These are phyloP conservation scores for Wickerhamiella brachini DNA, from an alignment of 805 yeast genomes.

Conservation along the genomic window DNA sequence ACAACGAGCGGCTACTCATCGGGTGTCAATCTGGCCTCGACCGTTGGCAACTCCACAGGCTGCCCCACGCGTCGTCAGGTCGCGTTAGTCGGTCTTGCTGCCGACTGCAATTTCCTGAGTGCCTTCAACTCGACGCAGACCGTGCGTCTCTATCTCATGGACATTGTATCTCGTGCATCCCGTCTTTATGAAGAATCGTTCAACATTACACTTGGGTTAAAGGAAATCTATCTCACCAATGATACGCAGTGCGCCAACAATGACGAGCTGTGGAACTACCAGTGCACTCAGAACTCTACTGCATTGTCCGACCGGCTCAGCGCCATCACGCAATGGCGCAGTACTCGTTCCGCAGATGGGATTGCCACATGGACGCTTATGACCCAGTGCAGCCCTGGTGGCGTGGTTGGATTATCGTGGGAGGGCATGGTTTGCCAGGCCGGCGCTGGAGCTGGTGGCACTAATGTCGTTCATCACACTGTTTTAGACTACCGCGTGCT, in stretches of 20 bases:
- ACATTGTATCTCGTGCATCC: conserved; percentile 24
- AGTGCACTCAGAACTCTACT: conserved; percentile 10
- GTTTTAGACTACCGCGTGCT: conserved; percentile 24
- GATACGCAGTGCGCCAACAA: conserved; percentile 14
- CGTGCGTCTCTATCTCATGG: conserved; percentile 22
- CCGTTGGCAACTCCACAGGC: conserved; percentile 23
- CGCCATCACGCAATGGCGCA: conserved; percentile 23
- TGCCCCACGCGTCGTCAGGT: conserved; percentile 22
- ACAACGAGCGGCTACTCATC: background rate
- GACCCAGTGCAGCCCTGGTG: conserved; percentile 23
- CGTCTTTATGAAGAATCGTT: conserved; percentile 24
- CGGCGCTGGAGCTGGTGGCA: conserved; percentile 18
- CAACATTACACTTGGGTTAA: conserved; percentile 26
- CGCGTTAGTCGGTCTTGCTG: conserved; percentile 27
- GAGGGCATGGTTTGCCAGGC: conserved; percentile 23
- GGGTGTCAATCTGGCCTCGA: conserved; percentile 11
- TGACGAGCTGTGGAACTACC: conserved; percentile 20
- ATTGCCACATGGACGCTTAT: conserved; percentile 26
- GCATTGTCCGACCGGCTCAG: conserved; percentile 20
- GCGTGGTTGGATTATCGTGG: conserved; percentile 28
- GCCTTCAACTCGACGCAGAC: conserved; percentile 18
- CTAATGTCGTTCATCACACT: conserved; percentile 24
- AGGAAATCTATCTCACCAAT: conserved; percentile 19
- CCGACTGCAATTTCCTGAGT: conserved; percentile 24
- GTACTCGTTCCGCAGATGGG: conserved; percentile 18